A percentile compares a stretch with the other conserved stretches of the same genome.
Evolutionary conservation across 768 basidiomycete species (phyloP).

Genomic region (Leccinum disarticulatum): DNA sequence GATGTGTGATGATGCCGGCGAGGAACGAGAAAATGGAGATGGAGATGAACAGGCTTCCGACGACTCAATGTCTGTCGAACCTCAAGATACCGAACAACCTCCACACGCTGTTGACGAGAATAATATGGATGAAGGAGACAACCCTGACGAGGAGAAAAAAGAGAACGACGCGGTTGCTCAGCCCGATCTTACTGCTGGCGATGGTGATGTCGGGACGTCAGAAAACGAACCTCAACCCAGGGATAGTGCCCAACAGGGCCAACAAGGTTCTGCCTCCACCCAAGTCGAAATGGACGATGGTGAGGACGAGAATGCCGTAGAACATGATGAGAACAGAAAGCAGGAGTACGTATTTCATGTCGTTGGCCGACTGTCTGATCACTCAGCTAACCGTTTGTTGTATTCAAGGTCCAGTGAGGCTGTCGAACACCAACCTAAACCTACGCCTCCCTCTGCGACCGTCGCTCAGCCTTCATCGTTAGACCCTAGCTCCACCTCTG

Average conservation of each 20-base stretch:
- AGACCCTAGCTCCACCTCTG: conserved; percentile 36
- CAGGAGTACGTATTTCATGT: conserved; percentile 16
- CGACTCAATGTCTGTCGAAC: conserved; percentile 25
- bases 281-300: conserved; percentile 11
- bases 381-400: neutral
- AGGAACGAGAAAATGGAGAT: conserved; percentile 9
- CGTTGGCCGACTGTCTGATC: neutral
- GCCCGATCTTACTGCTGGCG: conserved; percentile 37
- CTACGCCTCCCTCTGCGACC: conserved; percentile 2
- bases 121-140: conserved; percentile 23
- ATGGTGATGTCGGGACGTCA: conserved; percentile 21
- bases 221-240: conserved; percentile 18
- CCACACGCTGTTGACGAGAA: conserved; percentile 21
- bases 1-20: conserved; percentile 26
- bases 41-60: conserved; percentile 14
- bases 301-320: conserved; percentile 29
- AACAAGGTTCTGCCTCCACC: conserved; percentile 17
- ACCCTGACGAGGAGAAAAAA: conserved; percentile 29
- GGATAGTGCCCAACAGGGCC: conserved; percentile 23
- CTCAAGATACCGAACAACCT: conserved; percentile 22
- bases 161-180: conserved; percentile 31
- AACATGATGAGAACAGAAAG: conserved; percentile 13
- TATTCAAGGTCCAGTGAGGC: conserved; percentile 14
- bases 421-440: conserved; percentile 9
- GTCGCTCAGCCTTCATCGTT: conserved; percentile 12